These are phyloP conservation scores for Arctostaphylos glauca DNA, from an alignment of 148 eudicot genomes.

Conservation along the genomic window DNA sequence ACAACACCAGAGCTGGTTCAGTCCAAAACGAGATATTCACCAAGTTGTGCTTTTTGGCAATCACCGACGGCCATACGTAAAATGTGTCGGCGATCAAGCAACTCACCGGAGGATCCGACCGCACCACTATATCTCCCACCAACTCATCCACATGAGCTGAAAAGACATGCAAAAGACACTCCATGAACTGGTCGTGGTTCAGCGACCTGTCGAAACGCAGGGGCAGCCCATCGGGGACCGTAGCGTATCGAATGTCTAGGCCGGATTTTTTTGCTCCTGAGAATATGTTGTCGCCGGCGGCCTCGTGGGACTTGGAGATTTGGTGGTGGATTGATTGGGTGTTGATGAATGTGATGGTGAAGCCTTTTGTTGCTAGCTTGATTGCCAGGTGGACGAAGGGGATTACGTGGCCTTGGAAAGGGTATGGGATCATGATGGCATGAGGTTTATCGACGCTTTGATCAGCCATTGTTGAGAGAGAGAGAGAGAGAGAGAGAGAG, in stretches of 20 bases:
- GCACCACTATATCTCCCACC: too few species aligned
- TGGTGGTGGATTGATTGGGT: slow-evolving; percentile 26
- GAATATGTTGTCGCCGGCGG: too few species aligned
- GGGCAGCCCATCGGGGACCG: too few species aligned
- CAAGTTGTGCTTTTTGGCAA: slow-evolving; percentile 38
- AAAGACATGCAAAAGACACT: slow-evolving; percentile 28
- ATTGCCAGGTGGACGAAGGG: slow-evolving; percentile 41
- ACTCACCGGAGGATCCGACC: too few species aligned
- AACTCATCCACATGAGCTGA: too few species aligned
- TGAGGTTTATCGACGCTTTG: slow-evolving; percentile 26
- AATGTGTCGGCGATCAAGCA: slow-evolving; percentile 27
- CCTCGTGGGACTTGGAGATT: too few species aligned
- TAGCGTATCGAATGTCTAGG: too few species aligned
- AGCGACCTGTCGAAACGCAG: too few species aligned
- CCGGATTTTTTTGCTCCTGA: too few species aligned
- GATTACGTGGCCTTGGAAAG: slow-evolving; percentile 47
- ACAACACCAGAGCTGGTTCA: slow-evolving; percentile 45
- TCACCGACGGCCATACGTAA: slow-evolving; percentile 36
- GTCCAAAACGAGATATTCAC: slow-evolving; percentile 49
- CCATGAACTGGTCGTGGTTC: slow-evolving; percentile 12
- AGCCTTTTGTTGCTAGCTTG: slow-evolving; percentile 46
- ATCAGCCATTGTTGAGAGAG: slow-evolving; percentile 22
- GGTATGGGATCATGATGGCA: slow-evolving; percentile 39
- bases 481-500: slow-evolving; percentile 9
- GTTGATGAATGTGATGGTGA: slow-evolving; percentile 56